phyloP scores from a whole-genome alignment of 2,329 filamentous ascomycete species.

The Penicillium thymicola region DNA sequence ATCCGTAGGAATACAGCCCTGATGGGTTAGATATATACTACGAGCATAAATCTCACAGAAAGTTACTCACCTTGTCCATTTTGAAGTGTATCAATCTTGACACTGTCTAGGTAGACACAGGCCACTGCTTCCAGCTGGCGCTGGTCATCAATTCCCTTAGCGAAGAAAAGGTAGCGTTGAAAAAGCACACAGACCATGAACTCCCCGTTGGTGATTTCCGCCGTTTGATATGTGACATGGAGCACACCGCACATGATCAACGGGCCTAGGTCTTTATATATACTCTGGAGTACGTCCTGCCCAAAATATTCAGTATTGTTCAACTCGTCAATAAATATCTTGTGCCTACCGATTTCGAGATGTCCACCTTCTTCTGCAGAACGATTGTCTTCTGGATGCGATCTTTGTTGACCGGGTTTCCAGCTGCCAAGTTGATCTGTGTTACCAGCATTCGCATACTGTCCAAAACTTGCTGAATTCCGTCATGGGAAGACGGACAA shows the following conservation, averaged over 20 bases:
- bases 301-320: slow-evolving; percentile 10
- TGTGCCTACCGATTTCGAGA: slow-evolving; percentile 64
- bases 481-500: slow-evolving; percentile 76
- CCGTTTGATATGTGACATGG: slow-evolving; percentile 76
- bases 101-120: slow-evolving; percentile 60
- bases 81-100: slow-evolving; percentile 36
- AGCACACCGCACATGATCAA: slow-evolving; percentile 78
- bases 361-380: slow-evolving; percentile 75
- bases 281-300: slow-evolving; percentile 41
- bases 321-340: neutral
- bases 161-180: slow-evolving; percentile 72
- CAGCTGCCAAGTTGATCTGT: slow-evolving; percentile 80
- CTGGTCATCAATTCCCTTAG: slow-evolving; percentile 62
- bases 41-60: slow-evolving; percentile 11
- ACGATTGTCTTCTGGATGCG: slow-evolving; percentile 79
- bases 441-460: slow-evolving; percentile 70
- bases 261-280: slow-evolving; percentile 77
- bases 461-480: slow-evolving; percentile 70
- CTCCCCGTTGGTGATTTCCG: slow-evolving; percentile 64
- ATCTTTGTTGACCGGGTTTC: slow-evolving; percentile 66
- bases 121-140: slow-evolving; percentile 70
- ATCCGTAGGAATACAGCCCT: slow-evolving; percentile 85
- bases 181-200: slow-evolving; percentile 89
- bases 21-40: slow-evolving; percentile 1
- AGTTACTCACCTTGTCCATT: slow-evolving; percentile 34